Percentiles rank a stretch among this genome's conserved stretches.
Evolutionary conservation across 176 grass and related monocot species (phyloP).

Genomic region (Puccinellia tenuiflora): DNA sequence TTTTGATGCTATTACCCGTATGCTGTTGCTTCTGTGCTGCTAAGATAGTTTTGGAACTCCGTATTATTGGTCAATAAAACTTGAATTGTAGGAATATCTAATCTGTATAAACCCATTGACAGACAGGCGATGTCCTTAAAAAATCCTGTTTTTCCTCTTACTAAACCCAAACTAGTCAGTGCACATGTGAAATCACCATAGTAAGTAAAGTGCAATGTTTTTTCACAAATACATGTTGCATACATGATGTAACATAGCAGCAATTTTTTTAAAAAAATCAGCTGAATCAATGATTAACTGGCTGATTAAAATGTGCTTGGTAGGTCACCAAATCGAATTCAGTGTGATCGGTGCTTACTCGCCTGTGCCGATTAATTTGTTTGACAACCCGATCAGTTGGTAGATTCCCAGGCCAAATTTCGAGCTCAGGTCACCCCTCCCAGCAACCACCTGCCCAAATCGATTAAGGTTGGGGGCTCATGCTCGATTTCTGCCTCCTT

Average conservation of each 20-base stretch:
- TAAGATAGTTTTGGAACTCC: background rate
- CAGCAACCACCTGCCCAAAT: background rate
- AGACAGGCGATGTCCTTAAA: background rate
- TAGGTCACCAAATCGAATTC: background rate
- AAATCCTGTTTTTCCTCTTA: background rate
- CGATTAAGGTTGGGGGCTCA: background rate
- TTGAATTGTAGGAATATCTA: background rate
- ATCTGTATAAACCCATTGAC: background rate
- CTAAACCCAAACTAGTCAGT: background rate
- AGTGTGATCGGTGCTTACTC: background rate
- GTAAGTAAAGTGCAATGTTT: too few relatives aligned
- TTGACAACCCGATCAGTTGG: background rate
- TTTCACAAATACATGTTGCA: background rate
- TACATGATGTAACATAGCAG: background rate
- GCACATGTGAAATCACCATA: background rate
- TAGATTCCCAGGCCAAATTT: background rate
- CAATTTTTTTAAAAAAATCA: background rate
- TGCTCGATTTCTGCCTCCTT: background rate
- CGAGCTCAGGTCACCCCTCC: background rate
- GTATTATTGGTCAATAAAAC: background rate
- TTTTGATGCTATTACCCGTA: background rate
- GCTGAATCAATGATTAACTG: background rate
- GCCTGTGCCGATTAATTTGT: background rate
- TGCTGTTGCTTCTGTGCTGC: background rate
- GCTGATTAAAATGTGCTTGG: background rate